Evolutionary conservation across 441 rosid genomes (phyloP).

Genomic region (Jatropha multifida): DNA sequence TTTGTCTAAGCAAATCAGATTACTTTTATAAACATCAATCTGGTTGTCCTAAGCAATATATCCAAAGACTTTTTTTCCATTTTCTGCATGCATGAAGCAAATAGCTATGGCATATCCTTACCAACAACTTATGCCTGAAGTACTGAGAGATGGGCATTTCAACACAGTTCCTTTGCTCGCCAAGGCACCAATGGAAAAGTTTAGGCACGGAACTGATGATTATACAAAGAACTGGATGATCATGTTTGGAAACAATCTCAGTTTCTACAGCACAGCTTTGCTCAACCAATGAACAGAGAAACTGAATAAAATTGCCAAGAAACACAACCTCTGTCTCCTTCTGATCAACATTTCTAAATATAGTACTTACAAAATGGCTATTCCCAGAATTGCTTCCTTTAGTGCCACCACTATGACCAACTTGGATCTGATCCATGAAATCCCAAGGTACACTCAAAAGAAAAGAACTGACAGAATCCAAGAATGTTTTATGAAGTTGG

Average conservation of each 20-base stretch:
- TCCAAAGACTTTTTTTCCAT: background rate
- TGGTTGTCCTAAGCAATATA: background rate
- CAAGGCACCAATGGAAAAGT: conserved; percentile 62
- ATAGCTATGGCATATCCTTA: conserved; percentile 30
- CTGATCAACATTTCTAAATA: conserved; percentile 21
- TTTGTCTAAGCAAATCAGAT: no score
- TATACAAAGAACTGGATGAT: conserved; percentile 38
- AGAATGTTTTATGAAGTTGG: conserved; percentile 41
- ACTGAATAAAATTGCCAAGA: conserved; percentile 66
- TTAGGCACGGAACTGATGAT: conserved; percentile 50
- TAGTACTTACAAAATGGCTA: conserved; percentile 19
- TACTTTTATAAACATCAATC: background rate
- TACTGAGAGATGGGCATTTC: conserved; percentile 46
- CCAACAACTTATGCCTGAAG: conserved; percentile 83
- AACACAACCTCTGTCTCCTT: conserved; percentile 38
- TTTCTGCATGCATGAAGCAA: conserved; percentile 11
- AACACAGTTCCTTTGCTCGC: conserved; percentile 36
- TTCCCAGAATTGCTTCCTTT: conserved; percentile 17
- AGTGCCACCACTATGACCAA: conserved; percentile 19
- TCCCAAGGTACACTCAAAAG: conserved; percentile 57
- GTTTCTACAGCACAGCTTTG: conserved; percentile 35
- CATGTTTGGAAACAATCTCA: conserved; percentile 30
- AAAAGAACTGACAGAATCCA: conserved; percentile 43
- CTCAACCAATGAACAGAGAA: conserved; percentile 71
- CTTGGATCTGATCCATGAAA: conserved; percentile 37